phyloP scores from a whole-genome alignment of 208 protist species.

The Entamoeba invadens region DNA sequence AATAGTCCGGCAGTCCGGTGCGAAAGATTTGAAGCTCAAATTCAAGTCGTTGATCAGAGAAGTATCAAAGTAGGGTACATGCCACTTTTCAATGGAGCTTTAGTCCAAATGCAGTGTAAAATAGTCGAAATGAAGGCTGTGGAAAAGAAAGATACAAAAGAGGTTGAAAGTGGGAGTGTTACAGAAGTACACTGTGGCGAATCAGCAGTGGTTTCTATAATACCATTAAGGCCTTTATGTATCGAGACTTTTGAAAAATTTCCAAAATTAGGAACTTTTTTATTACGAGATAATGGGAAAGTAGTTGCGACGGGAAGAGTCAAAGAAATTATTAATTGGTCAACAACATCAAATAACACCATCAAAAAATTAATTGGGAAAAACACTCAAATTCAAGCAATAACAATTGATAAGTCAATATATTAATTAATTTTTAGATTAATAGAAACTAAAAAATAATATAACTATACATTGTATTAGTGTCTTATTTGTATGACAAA shows the following conservation, averaged over 20 bases:
- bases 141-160: conserved; percentile 27
- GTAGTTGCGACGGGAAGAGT: conserved; percentile 82
- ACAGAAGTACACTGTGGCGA: conserved; percentile 19
- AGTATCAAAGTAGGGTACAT: conserved; percentile 34
- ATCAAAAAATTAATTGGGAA: too few species aligned
- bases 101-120: conserved; percentile 38
- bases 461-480: too few species aligned
- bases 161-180: conserved; percentile 17
- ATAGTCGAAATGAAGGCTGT: conserved; percentile 24
- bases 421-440: too few species aligned
- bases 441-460: too few species aligned
- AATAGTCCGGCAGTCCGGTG: conserved; percentile 16
- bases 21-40: conserved; percentile 31
- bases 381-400: too few species aligned
- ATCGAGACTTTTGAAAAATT: conserved; percentile 74
- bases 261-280: conserved; percentile 74
- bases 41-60: conserved; percentile 36
- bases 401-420: too few species aligned
- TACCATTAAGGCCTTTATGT: conserved; percentile 50
- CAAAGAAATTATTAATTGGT: too few species aligned
- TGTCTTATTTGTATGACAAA: too few species aligned
- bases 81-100: conserved; percentile 42
- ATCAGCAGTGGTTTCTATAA: conserved; percentile 20
- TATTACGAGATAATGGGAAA: conserved; percentile 64
- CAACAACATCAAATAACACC: too few species aligned